Base-by-base conservation (phyloP, 108 stramenopile genomes). In the Discostella stelligeroides region DNA sequence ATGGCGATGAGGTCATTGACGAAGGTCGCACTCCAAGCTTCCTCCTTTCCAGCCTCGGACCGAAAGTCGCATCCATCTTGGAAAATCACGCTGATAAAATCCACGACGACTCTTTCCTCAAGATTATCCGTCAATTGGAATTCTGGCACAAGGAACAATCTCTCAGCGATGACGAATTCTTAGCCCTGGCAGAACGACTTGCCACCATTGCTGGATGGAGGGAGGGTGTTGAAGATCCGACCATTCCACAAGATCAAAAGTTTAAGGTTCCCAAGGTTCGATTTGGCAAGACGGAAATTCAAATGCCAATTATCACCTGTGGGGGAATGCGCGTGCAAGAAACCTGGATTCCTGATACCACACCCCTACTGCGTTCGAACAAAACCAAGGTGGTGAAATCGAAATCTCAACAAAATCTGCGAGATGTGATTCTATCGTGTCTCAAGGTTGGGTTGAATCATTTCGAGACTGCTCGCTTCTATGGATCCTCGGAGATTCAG, bases 391-490 rank as follows among this genome's bases (percentile, higher is more conserved):
- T 83, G 12, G 68, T 86, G 34, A 61, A 82, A 46, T 45, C 56
- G 0, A 34, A 51, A 7, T 81, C 77, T 57, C 85, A 88, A 40
- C 23, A 56, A 13, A 87, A 87, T 60, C 59, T 90, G 30, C 55
- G 71, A 34, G 68, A 82, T 50, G 65, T 82, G 29, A 61, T 89
- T 21, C 23, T 59, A 15, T 41, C 49, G 15, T 82, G 88, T 45
- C 54, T 92, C 13, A 63, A 69, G 43, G 28, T 85, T 30, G 92
- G 92, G 9, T 59, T 91, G 12, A 92, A 89, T 60, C 92, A 92
- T 59, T 88, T 92, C 63, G 92, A 92, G 74, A 92, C 92, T 10
- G 92, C 92, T 0, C 29, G 86, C 30, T 75, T 87, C 39, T 85
- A 89, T 73, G 84, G 88, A 0, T 81, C 82, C 7, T 79, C 77